Conservation (phyloP, 139 green algal species). For the Diplosphaera chodatii region DNA sequence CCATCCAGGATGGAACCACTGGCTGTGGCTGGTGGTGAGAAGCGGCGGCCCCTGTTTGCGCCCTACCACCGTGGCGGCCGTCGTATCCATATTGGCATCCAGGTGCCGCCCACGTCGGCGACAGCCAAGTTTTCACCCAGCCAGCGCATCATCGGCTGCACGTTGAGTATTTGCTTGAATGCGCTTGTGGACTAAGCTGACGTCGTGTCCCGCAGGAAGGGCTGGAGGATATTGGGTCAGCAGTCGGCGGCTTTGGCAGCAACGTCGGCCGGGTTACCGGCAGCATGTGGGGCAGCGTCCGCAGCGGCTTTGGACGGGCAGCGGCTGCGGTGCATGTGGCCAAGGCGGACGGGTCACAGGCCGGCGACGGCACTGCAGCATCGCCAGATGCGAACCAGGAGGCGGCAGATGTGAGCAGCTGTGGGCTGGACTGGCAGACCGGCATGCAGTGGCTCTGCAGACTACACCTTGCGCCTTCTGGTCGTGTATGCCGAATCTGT, state of each 20-base stretch:
- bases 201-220: neutral
- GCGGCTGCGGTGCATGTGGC: neutral
- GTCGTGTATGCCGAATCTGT: too few species aligned
- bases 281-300: neutral
- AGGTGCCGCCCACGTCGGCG: too few species aligned
- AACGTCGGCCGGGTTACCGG: neutral
- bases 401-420: neutral
- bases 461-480: too few species aligned
- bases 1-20: slow-evolving; percentile 57
- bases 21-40: slow-evolving; percentile 20
- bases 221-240: neutral
- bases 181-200: neutral
- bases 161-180: too few species aligned
- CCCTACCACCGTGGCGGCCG: slow-evolving; percentile 34
- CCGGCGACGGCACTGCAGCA: neutral
- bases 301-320: neutral
- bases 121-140: too few species aligned
- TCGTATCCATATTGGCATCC: slow-evolving; percentile 47
- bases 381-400: neutral
- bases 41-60: slow-evolving; percentile 26
- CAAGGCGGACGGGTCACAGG: neutral
- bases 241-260: neutral
- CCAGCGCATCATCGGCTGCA: too few species aligned
- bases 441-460: neutral
- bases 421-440: too few species aligned